Percentiles rank a stretch among this genome's conserved stretches.
Conservation (phyloP, 306 rosid genomes). For the Rosa lucieae region DNA sequence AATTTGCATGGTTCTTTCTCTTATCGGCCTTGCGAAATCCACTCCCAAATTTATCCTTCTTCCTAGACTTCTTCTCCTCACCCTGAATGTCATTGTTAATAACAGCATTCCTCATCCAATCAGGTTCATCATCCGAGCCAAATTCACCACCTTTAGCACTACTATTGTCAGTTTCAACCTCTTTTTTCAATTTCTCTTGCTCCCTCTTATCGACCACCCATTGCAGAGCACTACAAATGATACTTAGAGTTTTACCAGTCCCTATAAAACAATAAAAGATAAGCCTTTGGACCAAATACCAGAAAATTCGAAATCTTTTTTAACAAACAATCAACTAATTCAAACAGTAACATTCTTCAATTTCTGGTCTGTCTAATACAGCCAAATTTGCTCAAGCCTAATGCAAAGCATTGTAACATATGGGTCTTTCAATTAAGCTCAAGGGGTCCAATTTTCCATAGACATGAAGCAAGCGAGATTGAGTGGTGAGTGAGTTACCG, state of each 20-base stretch:
- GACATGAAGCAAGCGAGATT: neutral
- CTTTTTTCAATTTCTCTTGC: slow-evolving; percentile 33
- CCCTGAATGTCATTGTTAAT: slow-evolving; percentile 35
- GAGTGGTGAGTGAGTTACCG: slow-evolving; percentile 30
- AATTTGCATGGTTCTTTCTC: slow-evolving; percentile 22
- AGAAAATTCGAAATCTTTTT: too few relatives aligned
- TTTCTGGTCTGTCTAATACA: neutral
- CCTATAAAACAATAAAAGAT: slow-evolving; percentile 41
- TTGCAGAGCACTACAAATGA: slow-evolving; percentile 87
- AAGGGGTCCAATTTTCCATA: neutral
- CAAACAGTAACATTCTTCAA: neutral
- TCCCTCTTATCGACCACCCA: slow-evolving; percentile 73
- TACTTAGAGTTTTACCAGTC: slow-evolving; percentile 91
- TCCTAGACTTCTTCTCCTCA: slow-evolving; percentile 38
- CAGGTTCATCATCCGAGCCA: slow-evolving; percentile 83
- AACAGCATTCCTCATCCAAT: slow-evolving; percentile 76
- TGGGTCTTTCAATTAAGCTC: neutral
- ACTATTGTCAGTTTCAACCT: slow-evolving; percentile 27
- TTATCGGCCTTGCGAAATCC: slow-evolving; percentile 34
- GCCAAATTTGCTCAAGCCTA: neutral
- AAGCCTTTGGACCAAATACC: neutral
- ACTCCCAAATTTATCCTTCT: slow-evolving; percentile 35
- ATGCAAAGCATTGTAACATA: neutral
- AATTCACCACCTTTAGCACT: slow-evolving; percentile 20
- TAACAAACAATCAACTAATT: neutral